A percentile compares a stretch with the other conserved stretches of the same genome.
These are phyloP conservation scores for Houttuynia cordata DNA, from an alignment of 164 flowering plant genomes.

Conservation along the genomic window DNA sequence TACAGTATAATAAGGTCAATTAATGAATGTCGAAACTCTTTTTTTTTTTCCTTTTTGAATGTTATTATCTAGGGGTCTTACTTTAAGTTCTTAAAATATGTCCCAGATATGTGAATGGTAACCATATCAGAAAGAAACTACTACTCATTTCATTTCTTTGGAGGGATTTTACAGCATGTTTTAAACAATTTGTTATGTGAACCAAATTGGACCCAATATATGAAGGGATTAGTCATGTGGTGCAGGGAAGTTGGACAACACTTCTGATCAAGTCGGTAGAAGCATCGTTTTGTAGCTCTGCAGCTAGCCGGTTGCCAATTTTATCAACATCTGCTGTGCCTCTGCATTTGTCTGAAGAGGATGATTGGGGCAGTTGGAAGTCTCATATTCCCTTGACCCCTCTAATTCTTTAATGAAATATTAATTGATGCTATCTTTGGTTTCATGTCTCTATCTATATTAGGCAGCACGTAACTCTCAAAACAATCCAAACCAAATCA, in stretches of 20 bases:
- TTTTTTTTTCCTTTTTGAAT: no score
- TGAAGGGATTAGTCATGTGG: neutral
- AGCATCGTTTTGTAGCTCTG: neutral
- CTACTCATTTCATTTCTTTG: no score
- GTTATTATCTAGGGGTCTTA: no score
- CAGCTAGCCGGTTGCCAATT: neutral
- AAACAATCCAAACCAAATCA: constrained; percentile 2
- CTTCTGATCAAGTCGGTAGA: neutral
- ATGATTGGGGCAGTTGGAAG: neutral
- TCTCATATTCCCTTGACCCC: neutral
- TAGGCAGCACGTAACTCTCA: constrained; percentile 1
- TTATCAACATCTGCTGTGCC: neutral
- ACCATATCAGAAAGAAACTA: no score
- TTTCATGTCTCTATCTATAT: neutral
- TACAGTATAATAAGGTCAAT: no score
- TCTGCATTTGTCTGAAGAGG: neutral
- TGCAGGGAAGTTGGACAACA: neutral
- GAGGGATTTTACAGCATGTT: neutral
- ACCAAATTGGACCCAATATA: neutral
- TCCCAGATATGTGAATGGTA: no score
- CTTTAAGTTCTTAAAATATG: no score
- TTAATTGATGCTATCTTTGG: neutral
- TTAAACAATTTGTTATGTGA: neutral
- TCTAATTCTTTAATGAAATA: neutral
- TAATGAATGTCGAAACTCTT: no score